Conservation (phyloP, 169 alveolate species). For the Babesia bigemina region DNA sequence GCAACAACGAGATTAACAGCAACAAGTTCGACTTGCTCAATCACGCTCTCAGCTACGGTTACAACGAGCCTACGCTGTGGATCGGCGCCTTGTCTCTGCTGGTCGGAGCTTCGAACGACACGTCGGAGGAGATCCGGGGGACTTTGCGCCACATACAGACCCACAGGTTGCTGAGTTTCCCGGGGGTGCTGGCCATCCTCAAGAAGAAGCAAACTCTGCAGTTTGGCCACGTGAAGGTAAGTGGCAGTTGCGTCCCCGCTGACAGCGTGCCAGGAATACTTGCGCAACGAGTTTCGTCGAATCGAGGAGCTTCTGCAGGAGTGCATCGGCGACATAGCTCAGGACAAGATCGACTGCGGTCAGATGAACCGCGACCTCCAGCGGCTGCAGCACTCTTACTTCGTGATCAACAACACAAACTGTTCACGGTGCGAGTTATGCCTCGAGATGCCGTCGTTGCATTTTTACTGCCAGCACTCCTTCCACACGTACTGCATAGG, state of each 20-base stretch:
- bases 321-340: conserved; percentile 44
- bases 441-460: conserved; percentile 67
- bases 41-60: conserved; percentile 63
- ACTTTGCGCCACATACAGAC: conserved; percentile 56
- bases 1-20: conserved; percentile 9
- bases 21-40: conserved; percentile 44
- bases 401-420: conserved; percentile 62
- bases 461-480: conserved; percentile 70
- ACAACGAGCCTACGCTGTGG: conserved; percentile 65
- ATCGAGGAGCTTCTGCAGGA: conserved; percentile 40
- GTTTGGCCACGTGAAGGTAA: conserved; percentile 54
- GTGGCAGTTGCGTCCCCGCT: not conserved
- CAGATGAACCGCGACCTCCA: conserved; percentile 54
- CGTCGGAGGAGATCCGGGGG: conserved; percentile 18
- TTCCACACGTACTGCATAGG: conserved; percentile 67
- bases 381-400: conserved; percentile 54
- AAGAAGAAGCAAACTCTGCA: conserved; percentile 23
- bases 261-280: conserved; percentile 37
- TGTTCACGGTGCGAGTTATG: conserved; percentile 65
- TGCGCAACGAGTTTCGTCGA: conserved; percentile 53
- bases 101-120: conserved; percentile 32
- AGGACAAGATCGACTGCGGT: conserved; percentile 54
- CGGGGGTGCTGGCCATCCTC: conserved; percentile 38
- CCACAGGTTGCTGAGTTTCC: conserved; percentile 46
- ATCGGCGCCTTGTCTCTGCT: conserved; percentile 34